phyloP scores from a whole-genome alignment of 441 rosid species.

The Pelargonium australe region DNA sequence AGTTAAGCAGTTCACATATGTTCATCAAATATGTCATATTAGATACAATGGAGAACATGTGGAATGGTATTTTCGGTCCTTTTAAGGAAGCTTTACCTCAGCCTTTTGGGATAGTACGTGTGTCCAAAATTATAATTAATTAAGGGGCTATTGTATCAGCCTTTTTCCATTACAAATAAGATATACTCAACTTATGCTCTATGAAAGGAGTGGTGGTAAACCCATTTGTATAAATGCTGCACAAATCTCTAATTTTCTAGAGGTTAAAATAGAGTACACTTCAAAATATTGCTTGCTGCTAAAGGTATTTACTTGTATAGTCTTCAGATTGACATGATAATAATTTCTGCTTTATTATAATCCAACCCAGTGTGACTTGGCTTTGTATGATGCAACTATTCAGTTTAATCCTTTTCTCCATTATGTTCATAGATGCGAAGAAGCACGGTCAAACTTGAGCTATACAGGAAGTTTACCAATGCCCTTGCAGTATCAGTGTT shows the following conservation, averaged over 20 bases:
- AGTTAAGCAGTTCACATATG: conserved; percentile 5
- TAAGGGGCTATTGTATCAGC: neutral
- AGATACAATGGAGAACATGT: neutral
- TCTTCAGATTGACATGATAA: neutral
- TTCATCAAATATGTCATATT: neutral
- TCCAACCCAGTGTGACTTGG: neutral
- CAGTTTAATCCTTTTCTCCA: neutral
- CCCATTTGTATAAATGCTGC: neutral
- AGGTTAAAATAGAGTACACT: neutral
- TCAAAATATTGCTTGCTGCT: neutral
- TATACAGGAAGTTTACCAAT: conserved; percentile 40
- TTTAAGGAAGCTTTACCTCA: neutral
- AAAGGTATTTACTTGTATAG: conserved; percentile 2
- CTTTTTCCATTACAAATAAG: neutral
- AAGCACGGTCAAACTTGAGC: conserved; percentile 37
- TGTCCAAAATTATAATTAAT: neutral
- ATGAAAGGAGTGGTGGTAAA: neutral
- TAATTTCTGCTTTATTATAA: conserved; percentile 9
- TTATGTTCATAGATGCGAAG: conserved; percentile 26
- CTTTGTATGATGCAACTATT: conserved; percentile 1
- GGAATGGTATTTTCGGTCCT: neutral
- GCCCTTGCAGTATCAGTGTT: conserved; percentile 41
- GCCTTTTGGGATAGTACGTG: neutral
- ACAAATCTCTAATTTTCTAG: neutral
- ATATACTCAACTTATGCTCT: neutral